phyloP scores from a whole-genome alignment of 768 basidiomycete genomes.

The Trametes gibbosa region DNA sequence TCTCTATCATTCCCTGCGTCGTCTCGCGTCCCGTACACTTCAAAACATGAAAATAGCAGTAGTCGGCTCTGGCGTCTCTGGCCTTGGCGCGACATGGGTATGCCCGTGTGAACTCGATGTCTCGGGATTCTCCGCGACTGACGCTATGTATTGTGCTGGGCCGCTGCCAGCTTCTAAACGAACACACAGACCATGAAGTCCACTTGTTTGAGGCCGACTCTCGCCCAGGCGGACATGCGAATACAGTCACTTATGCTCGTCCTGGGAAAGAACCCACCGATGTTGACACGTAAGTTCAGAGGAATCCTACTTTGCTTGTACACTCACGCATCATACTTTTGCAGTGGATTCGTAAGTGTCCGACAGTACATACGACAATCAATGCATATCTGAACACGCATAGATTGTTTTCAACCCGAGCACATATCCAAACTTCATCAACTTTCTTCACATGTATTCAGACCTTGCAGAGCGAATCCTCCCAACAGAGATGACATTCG shows the following conservation, averaged over 20 bases:
- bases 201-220: conserved; percentile 69
- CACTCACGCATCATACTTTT: background rate
- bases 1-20: too few species aligned
- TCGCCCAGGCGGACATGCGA: conserved; percentile 73
- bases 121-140: background rate
- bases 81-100: conserved; percentile 77
- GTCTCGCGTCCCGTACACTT: background rate
- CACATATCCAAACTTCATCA: conserved; percentile 78
- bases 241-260: conserved; percentile 58
- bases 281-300: conserved; percentile 66
- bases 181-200: conserved; percentile 70
- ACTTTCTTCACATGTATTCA: conserved; percentile 54
- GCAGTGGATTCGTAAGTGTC: conserved; percentile 55
- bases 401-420: conserved; percentile 76
- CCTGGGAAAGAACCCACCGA: conserved; percentile 41
- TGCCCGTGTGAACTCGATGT: conserved; percentile 9
- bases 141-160: background rate
- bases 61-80: conserved; percentile 75
- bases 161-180: conserved; percentile 64
- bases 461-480: conserved; percentile 42
- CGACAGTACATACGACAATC: background rate
- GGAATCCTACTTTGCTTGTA: background rate
- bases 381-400: too few species aligned
- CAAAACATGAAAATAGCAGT: conserved; percentile 50
- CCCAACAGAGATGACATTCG: conserved; percentile 75